Percentiles rank a stretch among this genome's conserved stretches.
These are phyloP conservation scores for Pseudozyma hubeiensis DNA, from an alignment of 1,284 basidiomycete species.

Conservation along the genomic window DNA sequence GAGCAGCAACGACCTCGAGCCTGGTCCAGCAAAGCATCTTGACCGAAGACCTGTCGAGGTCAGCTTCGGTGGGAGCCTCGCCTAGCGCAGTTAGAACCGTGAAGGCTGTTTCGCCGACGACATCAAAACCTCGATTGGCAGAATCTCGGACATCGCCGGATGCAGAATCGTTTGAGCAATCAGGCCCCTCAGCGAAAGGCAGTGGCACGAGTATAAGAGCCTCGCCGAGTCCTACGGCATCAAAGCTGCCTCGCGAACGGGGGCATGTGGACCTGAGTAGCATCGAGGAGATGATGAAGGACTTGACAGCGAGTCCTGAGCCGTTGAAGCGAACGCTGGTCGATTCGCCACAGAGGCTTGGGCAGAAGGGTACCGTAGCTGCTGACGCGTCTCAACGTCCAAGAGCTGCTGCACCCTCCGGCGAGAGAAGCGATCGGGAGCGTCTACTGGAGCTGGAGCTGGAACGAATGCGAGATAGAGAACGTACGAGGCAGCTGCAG, in stretches of 20 bases:
- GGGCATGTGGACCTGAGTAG: conserved; percentile 39
- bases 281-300: conserved; percentile 57
- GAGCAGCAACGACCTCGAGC: conserved; percentile 20
- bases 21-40: conserved; percentile 8
- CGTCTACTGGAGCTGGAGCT: conserved; percentile 27
- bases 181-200: conserved; percentile 2
- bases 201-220: neutral
- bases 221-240: neutral
- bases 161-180: conserved; percentile 18
- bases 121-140: conserved; percentile 7
- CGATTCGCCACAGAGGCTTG: neutral
- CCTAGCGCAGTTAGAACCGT: neutral
- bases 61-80: neutral
- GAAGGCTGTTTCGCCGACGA: neutral
- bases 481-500: conserved; percentile 34
- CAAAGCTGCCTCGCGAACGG: conserved; percentile 13
- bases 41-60: neutral
- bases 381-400: conserved; percentile 3
- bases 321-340: conserved; percentile 17
- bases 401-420: conserved; percentile 3
- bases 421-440: conserved; percentile 31
- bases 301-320: conserved; percentile 35
- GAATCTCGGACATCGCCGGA: conserved; percentile 16
- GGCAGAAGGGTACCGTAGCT: neutral
- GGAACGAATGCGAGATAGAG: conserved; percentile 37